Base-by-base conservation (phyloP, 2,329 filamentous ascomycete genomes). In the Cladophialophora carrionii region DNA sequence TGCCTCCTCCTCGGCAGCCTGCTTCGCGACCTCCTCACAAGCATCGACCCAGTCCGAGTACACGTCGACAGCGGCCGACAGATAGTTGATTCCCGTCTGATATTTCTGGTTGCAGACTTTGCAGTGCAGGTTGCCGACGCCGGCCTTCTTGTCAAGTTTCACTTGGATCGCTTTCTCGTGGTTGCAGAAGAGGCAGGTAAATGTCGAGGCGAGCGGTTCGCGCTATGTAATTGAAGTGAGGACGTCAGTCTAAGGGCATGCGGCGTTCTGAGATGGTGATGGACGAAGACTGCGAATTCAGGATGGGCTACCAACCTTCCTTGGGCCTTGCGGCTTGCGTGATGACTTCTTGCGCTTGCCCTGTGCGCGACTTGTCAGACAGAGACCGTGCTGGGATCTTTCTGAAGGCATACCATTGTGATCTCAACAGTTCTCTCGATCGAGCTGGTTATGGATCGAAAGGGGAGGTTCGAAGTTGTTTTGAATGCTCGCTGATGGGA, bases 31-130 rank as follows among this genome's bases (percentile, higher is more conserved):
- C 5, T 86, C 83, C 74, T 91, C 89, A 75, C 88, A 90, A n/a
- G 95, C 95, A 79, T 99, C 95, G 69, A 99, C 91, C 95, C 95
- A 99, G 78, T 98, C 95, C 37, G 91, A 91, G 75, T 99, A 99
- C 7, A 99, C 94, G 76, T 99, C 95, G 54, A 99, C 92, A 0
- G 92, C 87, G 14, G 90, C 91, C 22, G 62, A 79, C 87, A 72
- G 80, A 96, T 93, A 96, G 77, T 97, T 96, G 75, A 96, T 93
- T 61, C 87, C 88, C 64, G 91, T 96, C 77, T 98, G 92, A 76
- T 96, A 99, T 66, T 88, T 89, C 79, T 98, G 94, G 2, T 91
- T 93, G 78, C 95, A 99, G 60, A 96, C 87, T 76, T 94, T 96
- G 82, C 95, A 99, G 65, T 89, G 87, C 29, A 99, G 83, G 67